phyloP scores from a whole-genome alignment of 768 basidiomycete species.

The Rhizopogon salebrosus region DNA sequence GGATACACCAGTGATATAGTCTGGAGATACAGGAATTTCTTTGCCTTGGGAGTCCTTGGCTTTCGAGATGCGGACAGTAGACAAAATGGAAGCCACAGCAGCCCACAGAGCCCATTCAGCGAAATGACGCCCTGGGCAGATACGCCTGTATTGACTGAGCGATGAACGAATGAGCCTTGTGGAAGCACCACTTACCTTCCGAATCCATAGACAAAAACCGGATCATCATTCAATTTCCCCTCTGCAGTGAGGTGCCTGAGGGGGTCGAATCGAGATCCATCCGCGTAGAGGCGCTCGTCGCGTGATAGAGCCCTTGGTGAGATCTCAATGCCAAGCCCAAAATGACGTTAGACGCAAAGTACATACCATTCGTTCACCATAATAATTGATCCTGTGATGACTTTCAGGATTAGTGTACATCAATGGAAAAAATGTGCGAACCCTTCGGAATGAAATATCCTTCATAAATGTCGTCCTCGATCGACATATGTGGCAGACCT shows the following conservation, averaged over 20 bases:
- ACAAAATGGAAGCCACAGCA: neutral
- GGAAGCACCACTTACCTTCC: neutral
- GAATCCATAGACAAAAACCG: neutral
- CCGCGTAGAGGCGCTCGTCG: neutral
- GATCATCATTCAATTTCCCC: neutral
- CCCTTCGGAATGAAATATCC: slow-evolving; percentile 18
- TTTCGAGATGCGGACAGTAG: slow-evolving; percentile 4
- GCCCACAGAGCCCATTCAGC: slow-evolving; percentile 2
- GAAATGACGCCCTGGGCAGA: slow-evolving; percentile 5
- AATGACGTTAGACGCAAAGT: neutral
- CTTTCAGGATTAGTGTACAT: neutral
- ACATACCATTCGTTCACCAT: neutral
- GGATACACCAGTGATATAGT: neutral
- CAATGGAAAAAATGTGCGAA: neutral
- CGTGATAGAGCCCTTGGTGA: neutral
- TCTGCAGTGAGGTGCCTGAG: neutral
- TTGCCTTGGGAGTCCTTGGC: slow-evolving; percentile 2
- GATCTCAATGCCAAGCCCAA: neutral
- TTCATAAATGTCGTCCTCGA: slow-evolving; percentile 12
- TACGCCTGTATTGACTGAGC: neutral
- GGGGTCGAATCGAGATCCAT: neutral
- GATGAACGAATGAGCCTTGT: neutral
- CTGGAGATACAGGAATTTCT: neutral
- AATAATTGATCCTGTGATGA: neutral
- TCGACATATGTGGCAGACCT: slow-evolving; percentile 12